A percentile compares a stretch with the other conserved stretches of the same genome.
phyloP scores from a whole-genome alignment of 2,329 filamentous ascomycete genomes.

The Pseudocercospora crystallina region DNA sequence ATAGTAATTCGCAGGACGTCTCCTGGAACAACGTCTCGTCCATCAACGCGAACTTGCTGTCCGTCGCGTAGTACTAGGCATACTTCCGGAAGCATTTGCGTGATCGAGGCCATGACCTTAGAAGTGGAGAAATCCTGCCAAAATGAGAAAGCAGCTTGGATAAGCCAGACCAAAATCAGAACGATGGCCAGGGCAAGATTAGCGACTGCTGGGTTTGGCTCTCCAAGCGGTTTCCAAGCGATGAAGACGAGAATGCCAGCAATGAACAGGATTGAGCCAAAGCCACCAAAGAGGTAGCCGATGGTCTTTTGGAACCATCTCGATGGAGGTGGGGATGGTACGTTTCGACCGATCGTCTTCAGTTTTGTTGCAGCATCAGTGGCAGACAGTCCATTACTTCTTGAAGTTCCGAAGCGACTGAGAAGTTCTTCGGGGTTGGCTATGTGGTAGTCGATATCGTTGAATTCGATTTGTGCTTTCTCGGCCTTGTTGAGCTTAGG shows the following conservation, averaged over 20 bases:
- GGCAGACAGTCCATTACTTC: slow-evolving; percentile 58
- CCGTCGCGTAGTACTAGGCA: slow-evolving; percentile 66
- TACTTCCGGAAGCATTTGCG: slow-evolving; percentile 74
- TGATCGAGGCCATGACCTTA: slow-evolving; percentile 78
- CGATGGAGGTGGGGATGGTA: slow-evolving; percentile 64
- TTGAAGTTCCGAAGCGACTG: slow-evolving; percentile 58
- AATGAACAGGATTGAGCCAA: slow-evolving; percentile 68
- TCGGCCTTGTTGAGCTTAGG: slow-evolving; percentile 30
- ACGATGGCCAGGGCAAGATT: slow-evolving; percentile 75
- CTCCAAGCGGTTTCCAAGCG: slow-evolving; percentile 67
- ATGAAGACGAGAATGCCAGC: slow-evolving; percentile 72
- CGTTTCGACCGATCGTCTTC: slow-evolving; percentile 65
- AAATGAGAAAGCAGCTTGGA: slow-evolving; percentile 58
- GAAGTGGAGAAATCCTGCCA: slow-evolving; percentile 70
- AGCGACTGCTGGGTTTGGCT: slow-evolving; percentile 57
- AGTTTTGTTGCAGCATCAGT: slow-evolving; percentile 58
- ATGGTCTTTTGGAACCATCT: slow-evolving; percentile 58
- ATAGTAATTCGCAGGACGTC: slow-evolving; percentile 68
- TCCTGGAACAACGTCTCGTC: slow-evolving; percentile 65
- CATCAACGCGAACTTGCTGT: slow-evolving; percentile 37
- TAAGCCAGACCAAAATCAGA: slow-evolving; percentile 66
- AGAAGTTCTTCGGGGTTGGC: slow-evolving; percentile 59
- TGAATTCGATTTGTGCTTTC: slow-evolving; percentile 30
- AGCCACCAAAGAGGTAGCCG: slow-evolving; percentile 75
- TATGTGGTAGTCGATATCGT: slow-evolving; percentile 66